Conservation (phyloP, 306 rosid genomes). For the Prunus salicina region DNA sequence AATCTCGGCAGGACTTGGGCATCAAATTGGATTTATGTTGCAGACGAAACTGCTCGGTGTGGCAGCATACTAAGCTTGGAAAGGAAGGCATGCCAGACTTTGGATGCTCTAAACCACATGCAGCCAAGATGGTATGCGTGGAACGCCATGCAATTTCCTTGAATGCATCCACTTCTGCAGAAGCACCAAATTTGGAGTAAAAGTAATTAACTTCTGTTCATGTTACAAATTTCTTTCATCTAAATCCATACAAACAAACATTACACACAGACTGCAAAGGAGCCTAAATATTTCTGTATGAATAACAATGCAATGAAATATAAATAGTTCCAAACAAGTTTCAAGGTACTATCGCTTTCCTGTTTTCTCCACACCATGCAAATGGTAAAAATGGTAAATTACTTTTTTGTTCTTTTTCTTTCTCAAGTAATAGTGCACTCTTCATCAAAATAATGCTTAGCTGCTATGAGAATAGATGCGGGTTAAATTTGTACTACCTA, state of each 20-base stretch:
- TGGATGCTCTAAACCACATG: conserved; percentile 48
- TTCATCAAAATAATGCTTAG: background rate
- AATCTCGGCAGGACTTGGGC: conserved; percentile 58
- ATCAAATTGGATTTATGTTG: conserved; percentile 38
- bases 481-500: too few relatives aligned
- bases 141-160: conserved; percentile 64
- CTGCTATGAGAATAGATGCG: background rate
- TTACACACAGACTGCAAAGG: background rate
- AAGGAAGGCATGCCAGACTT: conserved; percentile 14
- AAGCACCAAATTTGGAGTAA: conserved; percentile 8
- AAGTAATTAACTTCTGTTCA: background rate
- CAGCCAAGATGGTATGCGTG: conserved; percentile 67
- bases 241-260: background rate
- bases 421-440: too few relatives aligned
- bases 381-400: too few relatives aligned
- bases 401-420: too few relatives aligned
- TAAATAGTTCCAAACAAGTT: too few relatives aligned
- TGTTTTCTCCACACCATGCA: too few relatives aligned
- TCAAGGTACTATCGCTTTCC: too few relatives aligned
- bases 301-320: too few relatives aligned
- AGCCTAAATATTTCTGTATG: background rate
- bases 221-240: background rate
- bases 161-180: conserved; percentile 50
- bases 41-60: conserved; percentile 25
- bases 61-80: conserved; percentile 45